Conservation (phyloP, 495 filamentous ascomycete species). For the Aspergillus nanangensis region DNA sequence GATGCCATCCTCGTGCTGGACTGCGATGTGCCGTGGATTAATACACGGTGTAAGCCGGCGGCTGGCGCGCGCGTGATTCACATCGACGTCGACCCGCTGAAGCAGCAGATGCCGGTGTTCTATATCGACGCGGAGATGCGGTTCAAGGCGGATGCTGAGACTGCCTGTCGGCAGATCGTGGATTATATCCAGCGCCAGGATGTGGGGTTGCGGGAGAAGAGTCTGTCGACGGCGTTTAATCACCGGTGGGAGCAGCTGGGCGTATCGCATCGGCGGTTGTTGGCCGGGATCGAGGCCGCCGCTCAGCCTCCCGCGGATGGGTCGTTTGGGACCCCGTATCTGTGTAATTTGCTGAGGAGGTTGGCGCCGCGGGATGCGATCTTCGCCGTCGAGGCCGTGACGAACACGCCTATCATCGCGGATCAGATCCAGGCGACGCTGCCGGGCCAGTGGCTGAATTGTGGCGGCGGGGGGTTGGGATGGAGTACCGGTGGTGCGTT, state of each 20-base stretch:
- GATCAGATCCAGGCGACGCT: slow-evolving; percentile 7
- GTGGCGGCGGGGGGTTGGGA: slow-evolving; percentile 23
- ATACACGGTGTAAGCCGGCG: slow-evolving; percentile 13
- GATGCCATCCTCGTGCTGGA: slow-evolving; percentile 24
- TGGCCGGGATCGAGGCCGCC: slow-evolving; percentile 2
- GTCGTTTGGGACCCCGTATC: slow-evolving; percentile 14
- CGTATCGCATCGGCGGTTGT: neutral
- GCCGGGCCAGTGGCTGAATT: slow-evolving; percentile 21
- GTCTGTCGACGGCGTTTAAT: too few relatives aligned
- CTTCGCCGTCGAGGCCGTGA: slow-evolving; percentile 19
- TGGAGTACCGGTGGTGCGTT: slow-evolving; percentile 27
- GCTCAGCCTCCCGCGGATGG: slow-evolving; percentile 10
- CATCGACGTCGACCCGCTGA: slow-evolving; percentile 26
- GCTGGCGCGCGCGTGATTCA: slow-evolving; percentile 19
- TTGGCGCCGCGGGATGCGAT: slow-evolving; percentile 13
- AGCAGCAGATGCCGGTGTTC: slow-evolving; percentile 21
- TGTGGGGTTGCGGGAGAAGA: too few relatives aligned
- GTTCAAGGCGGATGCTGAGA: slow-evolving; percentile 14
- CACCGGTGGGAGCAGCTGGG: neutral
- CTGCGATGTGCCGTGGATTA: slow-evolving; percentile 29
- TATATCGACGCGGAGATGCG: slow-evolving; percentile 13
- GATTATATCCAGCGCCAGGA: too few relatives aligned
- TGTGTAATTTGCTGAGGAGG: slow-evolving; percentile 11
- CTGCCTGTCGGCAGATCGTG: slow-evolving; percentile 13
- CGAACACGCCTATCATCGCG: slow-evolving; percentile 19